phyloP scores from a whole-genome alignment of 768 basidiomycete species.

The Russula sp. region DNA sequence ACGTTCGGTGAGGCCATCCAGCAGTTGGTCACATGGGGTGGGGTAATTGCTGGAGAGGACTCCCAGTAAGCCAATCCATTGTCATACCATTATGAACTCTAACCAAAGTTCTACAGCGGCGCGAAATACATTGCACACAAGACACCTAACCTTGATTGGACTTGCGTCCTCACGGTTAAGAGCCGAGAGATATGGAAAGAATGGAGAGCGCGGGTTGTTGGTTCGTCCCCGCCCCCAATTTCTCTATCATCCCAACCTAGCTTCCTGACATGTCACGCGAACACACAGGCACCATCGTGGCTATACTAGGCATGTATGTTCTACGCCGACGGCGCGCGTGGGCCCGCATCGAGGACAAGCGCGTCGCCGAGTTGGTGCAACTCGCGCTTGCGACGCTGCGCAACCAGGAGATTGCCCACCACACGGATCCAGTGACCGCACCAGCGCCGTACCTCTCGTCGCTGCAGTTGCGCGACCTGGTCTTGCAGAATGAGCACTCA shows the following conservation, averaged over 20 bases:
- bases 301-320: slow-evolving; percentile 24
- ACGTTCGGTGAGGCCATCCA: slow-evolving; percentile 76
- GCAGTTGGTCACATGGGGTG: slow-evolving; percentile 68
- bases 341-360: slow-evolving; percentile 52
- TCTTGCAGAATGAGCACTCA: slow-evolving; percentile 78
- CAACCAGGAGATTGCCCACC: slow-evolving; percentile 76
- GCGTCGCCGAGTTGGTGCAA: slow-evolving; percentile 69
- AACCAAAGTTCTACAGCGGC: slow-evolving; percentile 41
- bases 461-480: slow-evolving; percentile 79
- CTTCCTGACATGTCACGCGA: slow-evolving; percentile 7
- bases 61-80: slow-evolving; percentile 44
- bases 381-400: slow-evolving; percentile 73
- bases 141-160: slow-evolving; percentile 58
- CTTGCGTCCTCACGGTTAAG: slow-evolving; percentile 61
- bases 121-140: slow-evolving; percentile 71
- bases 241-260: neutral
- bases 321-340: slow-evolving; percentile 42
- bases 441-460: slow-evolving; percentile 78
- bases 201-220: slow-evolving; percentile 59
- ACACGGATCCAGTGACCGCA: slow-evolving; percentile 71
- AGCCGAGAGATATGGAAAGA: slow-evolving; percentile 59
- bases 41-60: slow-evolving; percentile 61
- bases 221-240: slow-evolving; percentile 36
- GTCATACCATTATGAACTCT: slow-evolving; percentile 3
- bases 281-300: slow-evolving; percentile 25